Evolutionary conservation across 129 eudicot species (phyloP), one percentile per base, ranked within the genome.

Genomic region (Arctium minus): DNA sequence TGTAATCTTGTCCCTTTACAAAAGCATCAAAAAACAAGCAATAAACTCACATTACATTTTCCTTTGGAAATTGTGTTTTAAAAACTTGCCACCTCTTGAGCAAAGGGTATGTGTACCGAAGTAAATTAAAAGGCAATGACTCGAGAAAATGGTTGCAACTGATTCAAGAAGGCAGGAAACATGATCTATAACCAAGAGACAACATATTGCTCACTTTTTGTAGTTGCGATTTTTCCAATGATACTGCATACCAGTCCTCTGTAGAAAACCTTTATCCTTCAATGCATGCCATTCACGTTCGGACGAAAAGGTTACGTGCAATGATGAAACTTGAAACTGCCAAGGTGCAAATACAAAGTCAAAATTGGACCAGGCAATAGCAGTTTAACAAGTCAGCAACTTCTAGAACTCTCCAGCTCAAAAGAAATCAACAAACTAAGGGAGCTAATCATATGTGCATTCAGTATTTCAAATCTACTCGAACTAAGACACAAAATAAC

Each of bases 141-240:
- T 64, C 12, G 32, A 64, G 32, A 64, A 64, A 27, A 7, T 64
- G 70, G 22, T 27, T 64, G 10, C 22, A 6, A 64, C 3, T 27
- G 12, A 6, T 64, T 64, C 32, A 22, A 64, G 70, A 64, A 64
- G 70, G 32, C 70, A 64, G 31, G 33, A 64, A n/a, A 27, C 32
- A 72, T 56, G 29, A 56, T 56, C 29, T 4, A 56, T 17, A 56
- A 36, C 76, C 22, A 73, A 22, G 56, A 36, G 30, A 78, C 29
- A 22, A 8, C 12, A 29, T 70, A 7, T 36, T 70, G 80, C 86
- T 71, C 80, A 90, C 99, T 83, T 92, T 84, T 81, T 90, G 81
- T 96, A 96, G 78, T 93, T 93, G 35, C 91, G 97, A 80, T 96
- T 96, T 84, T 90, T 89, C 99, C 99, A 96, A 84, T 96, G 99